Evolutionary conservation across 2,329 filamentous ascomycete genomes (phyloP), one percentile per base, ranked within the genome.

Genomic region (Aspergillus neotritici): DNA sequence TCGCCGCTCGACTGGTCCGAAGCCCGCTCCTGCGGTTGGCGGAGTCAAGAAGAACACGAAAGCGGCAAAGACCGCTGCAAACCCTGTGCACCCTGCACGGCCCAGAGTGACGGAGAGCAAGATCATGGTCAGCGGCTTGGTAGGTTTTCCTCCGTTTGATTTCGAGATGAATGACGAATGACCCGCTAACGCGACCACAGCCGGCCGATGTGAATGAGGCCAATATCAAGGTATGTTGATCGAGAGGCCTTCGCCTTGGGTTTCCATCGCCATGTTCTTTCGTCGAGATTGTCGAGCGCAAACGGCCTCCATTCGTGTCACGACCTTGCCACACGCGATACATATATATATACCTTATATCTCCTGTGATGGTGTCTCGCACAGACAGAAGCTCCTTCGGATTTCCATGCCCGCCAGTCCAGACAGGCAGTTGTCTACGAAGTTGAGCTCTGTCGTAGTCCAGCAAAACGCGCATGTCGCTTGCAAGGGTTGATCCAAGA

Each of bases 201-300:
- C 93, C 93, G 69, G 83, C 84, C 76, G 93, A 98, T 82, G 89
- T 98, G 71, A 87, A 83, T 74, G 91, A 97, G 80, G 76, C 75
- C 75, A 87, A 94, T 83, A 94, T 98, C 77, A 97, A 98, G 93
- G 93, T 98, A 98, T 94, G 93, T 98, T 89, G 86, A 89, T 83
- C 77, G 80, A 85, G 77, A 84, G 83, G 83, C 80, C 73, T 64
- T 73, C 67, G 70, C 81, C 75, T 78, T 77, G 80, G 82, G 80
- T 77, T 83, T 82, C 78, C 73, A 78, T 84, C 81, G 82, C 79
- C 80, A 74, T 72, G 65, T 73, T 67, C 61, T 53, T 61, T 68
- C 49, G 62, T 69, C 63, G 57, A 65, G 58, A 63, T 59, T 57
- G 54, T 58, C 51, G 65, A 61, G 61, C 61, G 62, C 60, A 60